Conservation (phyloP, 257 asterid genomes). For the Catharanthus roseus region DNA sequence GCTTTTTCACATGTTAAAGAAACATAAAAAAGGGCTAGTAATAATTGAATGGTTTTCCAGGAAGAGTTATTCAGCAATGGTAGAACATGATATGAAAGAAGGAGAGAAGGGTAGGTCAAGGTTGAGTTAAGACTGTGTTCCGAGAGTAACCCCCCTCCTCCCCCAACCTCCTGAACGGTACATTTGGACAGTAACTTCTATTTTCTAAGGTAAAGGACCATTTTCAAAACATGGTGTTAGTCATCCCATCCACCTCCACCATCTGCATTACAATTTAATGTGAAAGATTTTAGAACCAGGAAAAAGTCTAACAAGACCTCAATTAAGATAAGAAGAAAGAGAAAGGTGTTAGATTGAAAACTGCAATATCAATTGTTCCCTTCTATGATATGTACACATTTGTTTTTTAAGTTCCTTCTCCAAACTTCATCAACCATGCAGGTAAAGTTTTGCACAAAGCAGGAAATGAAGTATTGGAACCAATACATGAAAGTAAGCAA, state of each 20-base stretch:
- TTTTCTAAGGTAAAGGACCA: background rate
- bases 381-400: background rate
- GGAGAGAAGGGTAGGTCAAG: background rate
- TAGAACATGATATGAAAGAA: background rate
- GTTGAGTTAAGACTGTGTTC: background rate
- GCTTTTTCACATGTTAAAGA: background rate
- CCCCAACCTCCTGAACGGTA: background rate
- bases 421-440: background rate
- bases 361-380: background rate
- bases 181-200: background rate
- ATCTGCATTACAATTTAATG: conserved; percentile 3
- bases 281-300: background rate
- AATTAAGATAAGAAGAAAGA: background rate
- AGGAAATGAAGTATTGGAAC: background rate
- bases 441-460: background rate
- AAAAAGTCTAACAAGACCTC: background rate
- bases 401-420: background rate
- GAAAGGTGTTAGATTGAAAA: background rate
- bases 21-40: background rate
- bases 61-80: background rate
- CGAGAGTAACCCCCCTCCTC: background rate
- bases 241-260: background rate
- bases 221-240: background rate
- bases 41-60: background rate
- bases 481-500: conserved; percentile 1